phyloP scores from a whole-genome alignment of 2,329 filamentous ascomycete species.

The Monilinia laxa region DNA sequence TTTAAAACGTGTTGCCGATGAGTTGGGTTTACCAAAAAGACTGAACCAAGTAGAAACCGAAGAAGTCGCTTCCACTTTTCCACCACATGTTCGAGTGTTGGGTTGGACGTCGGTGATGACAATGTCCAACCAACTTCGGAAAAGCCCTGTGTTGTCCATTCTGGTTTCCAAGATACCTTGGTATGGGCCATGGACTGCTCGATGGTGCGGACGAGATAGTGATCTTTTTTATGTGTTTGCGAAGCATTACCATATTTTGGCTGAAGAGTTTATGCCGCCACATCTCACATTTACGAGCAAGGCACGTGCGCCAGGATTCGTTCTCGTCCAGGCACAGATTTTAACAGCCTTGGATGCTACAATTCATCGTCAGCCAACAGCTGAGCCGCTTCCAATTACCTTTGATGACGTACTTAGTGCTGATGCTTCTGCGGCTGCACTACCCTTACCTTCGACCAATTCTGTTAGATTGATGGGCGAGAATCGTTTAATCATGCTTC shows the following conservation, averaged over 20 bases:
- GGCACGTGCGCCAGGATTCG: constrained; percentile 58
- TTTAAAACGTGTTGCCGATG: constrained; percentile 60
- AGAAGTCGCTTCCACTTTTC: constrained; percentile 42
- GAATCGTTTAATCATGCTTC: constrained; percentile 67
- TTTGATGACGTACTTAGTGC: constrained; percentile 66
- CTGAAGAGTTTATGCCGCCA: constrained; percentile 56
- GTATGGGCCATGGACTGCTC: constrained; percentile 66
- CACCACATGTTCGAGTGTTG: constrained; percentile 55
- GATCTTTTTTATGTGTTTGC: constrained; percentile 73
- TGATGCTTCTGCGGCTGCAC: constrained; percentile 54
- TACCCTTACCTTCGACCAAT: constrained; percentile 57
- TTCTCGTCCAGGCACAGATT: constrained; percentile 68
- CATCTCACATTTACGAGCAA: constrained; percentile 54
- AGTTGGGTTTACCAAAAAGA: constrained; percentile 58
- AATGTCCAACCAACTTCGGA: constrained; percentile 54
- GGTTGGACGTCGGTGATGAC: constrained; percentile 59
- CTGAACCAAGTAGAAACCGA: constrained; percentile 46
- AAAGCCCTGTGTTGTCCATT: constrained; percentile 55
- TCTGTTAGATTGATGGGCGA: constrained; percentile 67
- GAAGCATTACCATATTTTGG: constrained; percentile 68
- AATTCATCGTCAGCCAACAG: constrained; percentile 58
- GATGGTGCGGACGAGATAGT: constrained; percentile 72
- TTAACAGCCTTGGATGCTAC: constrained; percentile 65
- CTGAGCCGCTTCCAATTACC: constrained; percentile 54
- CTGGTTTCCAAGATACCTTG: constrained; percentile 62